A percentile compares a stretch with the other conserved stretches of the same genome.
phyloP scores from a whole-genome alignment of 164 flowering plant species.

The Buxus sempervirens region DNA sequence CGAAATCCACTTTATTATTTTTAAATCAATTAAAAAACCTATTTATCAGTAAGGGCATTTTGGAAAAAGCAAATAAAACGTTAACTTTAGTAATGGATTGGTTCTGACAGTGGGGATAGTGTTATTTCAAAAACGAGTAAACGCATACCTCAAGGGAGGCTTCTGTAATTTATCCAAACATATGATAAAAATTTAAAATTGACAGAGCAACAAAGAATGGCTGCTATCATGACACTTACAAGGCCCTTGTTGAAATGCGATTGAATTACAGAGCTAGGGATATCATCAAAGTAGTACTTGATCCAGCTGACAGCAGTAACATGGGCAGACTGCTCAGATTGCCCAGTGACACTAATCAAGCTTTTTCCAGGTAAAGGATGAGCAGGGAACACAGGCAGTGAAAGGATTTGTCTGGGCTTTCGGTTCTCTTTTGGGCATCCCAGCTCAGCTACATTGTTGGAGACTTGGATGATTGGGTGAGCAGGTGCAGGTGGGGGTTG shows the following conservation, averaged over 20 bases:
- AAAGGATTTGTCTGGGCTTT: slow-evolving; percentile 78
- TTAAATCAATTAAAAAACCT: too few species aligned
- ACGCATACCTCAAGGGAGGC: too few species aligned
- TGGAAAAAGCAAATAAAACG: too few species aligned
- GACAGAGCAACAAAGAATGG: not conserved
- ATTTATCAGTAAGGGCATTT: too few species aligned
- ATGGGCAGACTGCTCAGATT: slow-evolving; percentile 18
- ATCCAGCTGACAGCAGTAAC: slow-evolving; percentile 84
- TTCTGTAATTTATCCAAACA: too few species aligned
- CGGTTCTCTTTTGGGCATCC: slow-evolving; percentile 50
- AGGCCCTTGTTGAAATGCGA: slow-evolving; percentile 79
- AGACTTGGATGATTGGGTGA: slow-evolving; percentile 50
- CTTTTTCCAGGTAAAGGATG: slow-evolving; percentile 55
- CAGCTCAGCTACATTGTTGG: slow-evolving; percentile 59
- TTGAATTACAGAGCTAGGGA: slow-evolving; percentile 43
- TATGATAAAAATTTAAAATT: too few species aligned
- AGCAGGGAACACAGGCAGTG: slow-evolving; percentile 74
- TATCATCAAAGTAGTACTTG: slow-evolving; percentile 71
- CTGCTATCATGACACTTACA: slow-evolving; percentile 33
- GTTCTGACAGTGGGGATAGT: too few species aligned
- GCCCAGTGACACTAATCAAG: slow-evolving; percentile 7
- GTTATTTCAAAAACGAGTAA: too few species aligned
- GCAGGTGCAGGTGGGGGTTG: slow-evolving; percentile 45
- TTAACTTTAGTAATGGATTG: too few species aligned
- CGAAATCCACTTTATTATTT: too few species aligned